These are phyloP conservation scores for Linum trigynum DNA, from an alignment of 345 rosid species.

Conservation along the genomic window DNA sequence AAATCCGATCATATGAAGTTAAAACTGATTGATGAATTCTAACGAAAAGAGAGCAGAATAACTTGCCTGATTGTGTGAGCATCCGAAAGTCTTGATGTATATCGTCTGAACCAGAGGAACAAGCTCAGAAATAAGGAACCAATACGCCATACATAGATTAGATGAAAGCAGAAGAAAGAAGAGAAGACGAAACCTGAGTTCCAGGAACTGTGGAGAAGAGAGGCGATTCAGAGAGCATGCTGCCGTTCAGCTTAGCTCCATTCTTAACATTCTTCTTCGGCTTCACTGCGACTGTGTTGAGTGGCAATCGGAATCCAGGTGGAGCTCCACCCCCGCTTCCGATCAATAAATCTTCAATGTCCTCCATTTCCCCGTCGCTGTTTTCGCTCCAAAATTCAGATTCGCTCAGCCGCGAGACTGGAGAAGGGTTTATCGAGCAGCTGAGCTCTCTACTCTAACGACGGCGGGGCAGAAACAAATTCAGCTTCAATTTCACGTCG, in stretches of 20 bases:
- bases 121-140: background rate
- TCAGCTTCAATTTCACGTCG: background rate
- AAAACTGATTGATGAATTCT: background rate
- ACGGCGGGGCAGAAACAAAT: background rate
- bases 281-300: constrained; percentile 47
- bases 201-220: constrained; percentile 53
- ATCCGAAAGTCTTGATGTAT: constrained; percentile 84
- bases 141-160: background rate
- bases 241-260: constrained; percentile 20
- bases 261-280: constrained; percentile 33
- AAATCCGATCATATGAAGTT: background rate
- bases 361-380: constrained; percentile 43
- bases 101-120: constrained; percentile 38
- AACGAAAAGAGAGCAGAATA: background rate
- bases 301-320: constrained; percentile 62
- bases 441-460: background rate
- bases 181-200: constrained; percentile 46
- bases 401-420: background rate
- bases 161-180: constrained; percentile 1
- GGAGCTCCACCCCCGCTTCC: constrained; percentile 45
- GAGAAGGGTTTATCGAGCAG: background rate
- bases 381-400: background rate
- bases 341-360: constrained; percentile 69
- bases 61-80: constrained; percentile 91
- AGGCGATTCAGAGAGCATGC: constrained; percentile 25